Conservation (phyloP, 1,284 basidiomycete genomes). For the Ustilago lituana region DNA sequence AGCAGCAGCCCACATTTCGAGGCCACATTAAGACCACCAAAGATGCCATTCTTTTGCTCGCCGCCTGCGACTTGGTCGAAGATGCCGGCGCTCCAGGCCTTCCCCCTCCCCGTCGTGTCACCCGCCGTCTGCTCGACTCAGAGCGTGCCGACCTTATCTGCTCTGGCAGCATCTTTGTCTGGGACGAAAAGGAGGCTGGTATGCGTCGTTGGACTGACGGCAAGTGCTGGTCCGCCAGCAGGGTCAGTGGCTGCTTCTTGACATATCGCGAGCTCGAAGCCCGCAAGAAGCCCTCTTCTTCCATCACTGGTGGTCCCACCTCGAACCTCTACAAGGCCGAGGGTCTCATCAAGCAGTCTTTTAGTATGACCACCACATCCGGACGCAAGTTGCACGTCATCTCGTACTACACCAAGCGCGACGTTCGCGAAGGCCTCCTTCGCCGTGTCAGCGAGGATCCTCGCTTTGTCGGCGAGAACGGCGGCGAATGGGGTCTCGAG, state of each 20-base stretch:
- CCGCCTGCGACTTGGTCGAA: slow-evolving; percentile 60
- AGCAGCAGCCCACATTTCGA: slow-evolving; percentile 61
- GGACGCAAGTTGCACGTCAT: slow-evolving; percentile 66
- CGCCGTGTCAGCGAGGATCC: slow-evolving; percentile 64
- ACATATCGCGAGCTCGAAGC: slow-evolving; percentile 68
- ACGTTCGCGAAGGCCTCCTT: slow-evolving; percentile 57
- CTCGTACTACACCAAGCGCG: slow-evolving; percentile 65
- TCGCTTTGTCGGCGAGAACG: slow-evolving; percentile 56
- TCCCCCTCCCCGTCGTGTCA: slow-evolving; percentile 58
- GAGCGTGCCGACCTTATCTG: slow-evolving; percentile 62
- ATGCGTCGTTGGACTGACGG: slow-evolving; percentile 72
- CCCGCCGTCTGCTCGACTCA: slow-evolving; percentile 60
- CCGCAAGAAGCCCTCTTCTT: slow-evolving; percentile 58
- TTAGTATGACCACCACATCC: slow-evolving; percentile 65
- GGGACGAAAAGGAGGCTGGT: slow-evolving; percentile 66
- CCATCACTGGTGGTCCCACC: slow-evolving; percentile 51
- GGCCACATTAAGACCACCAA: slow-evolving; percentile 64
- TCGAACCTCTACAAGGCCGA: slow-evolving; percentile 66
- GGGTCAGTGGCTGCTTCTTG: slow-evolving; percentile 70
- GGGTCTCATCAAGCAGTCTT: slow-evolving; percentile 66
- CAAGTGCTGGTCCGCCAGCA: slow-evolving; percentile 70
- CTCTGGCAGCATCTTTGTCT: slow-evolving; percentile 64
- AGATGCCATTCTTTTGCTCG: slow-evolving; percentile 64
- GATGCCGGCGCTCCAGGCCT: slow-evolving; percentile 24
- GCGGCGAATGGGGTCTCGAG: slow-evolving; percentile 59